Conservation (phyloP, 495 filamentous ascomycete species). For the Saxophila tyrrhenica region DNA sequence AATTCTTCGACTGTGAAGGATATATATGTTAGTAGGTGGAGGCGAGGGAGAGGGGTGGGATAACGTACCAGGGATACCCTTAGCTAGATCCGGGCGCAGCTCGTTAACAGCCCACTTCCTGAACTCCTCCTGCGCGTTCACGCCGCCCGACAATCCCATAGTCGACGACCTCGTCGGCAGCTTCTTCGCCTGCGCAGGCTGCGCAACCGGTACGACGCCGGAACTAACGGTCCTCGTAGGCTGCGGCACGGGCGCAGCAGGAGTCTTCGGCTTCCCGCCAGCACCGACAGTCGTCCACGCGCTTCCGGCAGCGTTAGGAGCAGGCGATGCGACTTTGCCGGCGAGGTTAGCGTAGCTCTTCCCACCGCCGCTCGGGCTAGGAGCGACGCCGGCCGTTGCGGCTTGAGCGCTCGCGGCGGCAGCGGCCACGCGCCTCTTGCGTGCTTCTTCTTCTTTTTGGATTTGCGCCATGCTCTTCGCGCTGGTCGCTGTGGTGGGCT, state of each 20-base stretch:
- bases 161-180: conserved; percentile 31
- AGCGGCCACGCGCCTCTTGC: conserved; percentile 58
- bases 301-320: conserved; percentile 31
- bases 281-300: conserved; percentile 98
- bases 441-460: conserved; percentile 87
- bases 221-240: conserved; percentile 43
- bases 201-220: conserved; percentile 6
- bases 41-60: not conserved
- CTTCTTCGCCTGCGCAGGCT: conserved; percentile 30
- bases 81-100: conserved; percentile 50
- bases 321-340: conserved; percentile 49
- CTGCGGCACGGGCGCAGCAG: conserved; percentile 35
- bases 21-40: conserved; percentile 23
- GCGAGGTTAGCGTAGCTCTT: conserved; percentile 96
- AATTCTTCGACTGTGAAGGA: conserved; percentile 66
- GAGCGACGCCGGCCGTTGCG: conserved; percentile 36
- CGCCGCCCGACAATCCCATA: conserved; percentile 33
- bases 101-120: conserved; percentile 78
- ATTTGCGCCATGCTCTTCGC: conserved; percentile 88
- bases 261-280: conserved; percentile 74
- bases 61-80: conserved; percentile 45
- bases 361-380: conserved; percentile 42
- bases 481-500: conserved; percentile 35
- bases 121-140: conserved; percentile 72
- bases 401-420: conserved; percentile 40